Evolutionary conservation across 805 yeast genomes (phyloP).

Genomic region (Barnettozyma botsteinii): DNA sequence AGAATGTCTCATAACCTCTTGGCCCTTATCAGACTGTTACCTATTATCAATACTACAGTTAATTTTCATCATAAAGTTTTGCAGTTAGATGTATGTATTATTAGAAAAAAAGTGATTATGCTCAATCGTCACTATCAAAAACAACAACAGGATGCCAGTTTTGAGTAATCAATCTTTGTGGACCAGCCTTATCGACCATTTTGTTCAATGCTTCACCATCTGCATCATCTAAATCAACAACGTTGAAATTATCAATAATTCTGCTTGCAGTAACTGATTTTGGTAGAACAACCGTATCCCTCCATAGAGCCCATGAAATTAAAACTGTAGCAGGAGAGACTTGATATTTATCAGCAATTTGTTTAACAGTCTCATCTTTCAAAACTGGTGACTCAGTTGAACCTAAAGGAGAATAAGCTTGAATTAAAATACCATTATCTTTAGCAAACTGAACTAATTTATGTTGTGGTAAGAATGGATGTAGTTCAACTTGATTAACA

Average conservation of each 20-base stretch:
- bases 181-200: slow-evolving; percentile 25
- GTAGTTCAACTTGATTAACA: slow-evolving; percentile 18
- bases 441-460: slow-evolving; percentile 13
- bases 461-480: slow-evolving; percentile 17
- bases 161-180: slow-evolving; percentile 25
- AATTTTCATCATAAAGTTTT: too few species aligned
- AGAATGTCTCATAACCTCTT: too few species aligned
- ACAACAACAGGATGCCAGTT: slow-evolving; percentile 30
- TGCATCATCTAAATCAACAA: slow-evolving; percentile 29
- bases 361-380: slow-evolving; percentile 34
- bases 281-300: slow-evolving; percentile 51
- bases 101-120: too few species aligned
- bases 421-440: slow-evolving; percentile 14
- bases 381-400: slow-evolving; percentile 17
- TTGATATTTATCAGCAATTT: slow-evolving; percentile 39
- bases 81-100: too few species aligned
- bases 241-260: slow-evolving; percentile 32
- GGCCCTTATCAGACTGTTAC: too few species aligned
- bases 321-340: slow-evolving; percentile 44
- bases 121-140: slow-evolving; percentile 21
- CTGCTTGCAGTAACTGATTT: slow-evolving; percentile 42
- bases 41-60: too few species aligned
- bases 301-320: slow-evolving; percentile 54
- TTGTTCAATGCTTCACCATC: slow-evolving; percentile 29
- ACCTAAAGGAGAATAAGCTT: slow-evolving; percentile 20